Conservation (phyloP, 805 yeast species). For the Saccharomyces paradoxus region DNA sequence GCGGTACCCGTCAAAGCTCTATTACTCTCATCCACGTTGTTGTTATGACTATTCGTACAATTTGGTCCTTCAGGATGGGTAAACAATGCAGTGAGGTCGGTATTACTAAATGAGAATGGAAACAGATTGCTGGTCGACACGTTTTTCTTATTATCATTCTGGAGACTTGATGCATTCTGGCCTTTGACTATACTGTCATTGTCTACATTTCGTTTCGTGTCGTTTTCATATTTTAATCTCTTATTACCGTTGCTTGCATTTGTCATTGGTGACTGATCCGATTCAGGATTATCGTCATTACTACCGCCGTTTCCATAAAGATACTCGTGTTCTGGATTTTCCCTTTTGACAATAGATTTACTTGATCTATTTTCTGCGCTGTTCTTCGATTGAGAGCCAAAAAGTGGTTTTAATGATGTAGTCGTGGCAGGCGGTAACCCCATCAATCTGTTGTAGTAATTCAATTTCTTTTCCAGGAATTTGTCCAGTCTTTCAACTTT, state of each 20-base stretch:
- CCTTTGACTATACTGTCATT: neutral
- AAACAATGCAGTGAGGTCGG: neutral
- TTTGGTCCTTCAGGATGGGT: neutral
- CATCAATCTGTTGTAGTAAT: conserved; percentile 23
- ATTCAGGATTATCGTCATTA: neutral
- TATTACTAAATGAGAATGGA: neutral
- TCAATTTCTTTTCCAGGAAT: conserved; percentile 20
- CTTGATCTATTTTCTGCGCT: conserved; percentile 11
- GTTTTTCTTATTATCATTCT: neutral
- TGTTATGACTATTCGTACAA: neutral
- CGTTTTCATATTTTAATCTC: neutral
- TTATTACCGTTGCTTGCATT: conserved; percentile 1
- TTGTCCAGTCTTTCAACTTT: conserved; percentile 25
- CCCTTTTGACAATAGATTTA: neutral
- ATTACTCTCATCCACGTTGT: neutral
- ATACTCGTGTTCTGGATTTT: conserved; percentile 3
- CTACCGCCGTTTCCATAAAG: neutral
- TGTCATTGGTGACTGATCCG: neutral
- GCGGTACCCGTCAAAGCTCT: neutral
- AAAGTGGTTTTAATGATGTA: neutral
- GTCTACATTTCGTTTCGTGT: neutral
- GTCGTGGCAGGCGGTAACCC: conserved; percentile 15
- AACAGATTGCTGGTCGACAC: neutral
- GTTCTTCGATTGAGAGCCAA: neutral
- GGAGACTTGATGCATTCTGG: neutral